These are phyloP conservation scores for Boletus vermiculosoides DNA, from an alignment of 768 basidiomycete species.

Conservation along the genomic window DNA sequence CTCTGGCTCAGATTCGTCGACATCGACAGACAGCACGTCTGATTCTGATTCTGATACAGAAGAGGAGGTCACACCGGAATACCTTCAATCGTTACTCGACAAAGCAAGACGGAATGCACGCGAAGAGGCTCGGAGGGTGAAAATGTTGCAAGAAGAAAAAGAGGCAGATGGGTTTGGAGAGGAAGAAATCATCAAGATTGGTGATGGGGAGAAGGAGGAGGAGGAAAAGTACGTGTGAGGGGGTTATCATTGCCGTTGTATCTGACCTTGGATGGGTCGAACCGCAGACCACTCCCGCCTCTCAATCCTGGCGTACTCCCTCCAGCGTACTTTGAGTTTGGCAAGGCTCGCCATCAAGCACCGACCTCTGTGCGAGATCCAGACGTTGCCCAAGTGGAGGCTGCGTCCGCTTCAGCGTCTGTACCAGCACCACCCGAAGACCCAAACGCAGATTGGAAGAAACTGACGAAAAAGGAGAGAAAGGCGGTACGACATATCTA, in stretches of 20 bases:
- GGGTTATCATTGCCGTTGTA: background rate
- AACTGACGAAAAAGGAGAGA: conserved; percentile 67
- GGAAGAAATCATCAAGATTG: conserved; percentile 53
- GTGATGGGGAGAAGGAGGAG: conserved; percentile 31
- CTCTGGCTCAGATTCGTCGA: conserved; percentile 27
- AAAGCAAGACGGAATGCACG: conserved; percentile 55
- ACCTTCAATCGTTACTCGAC: conserved; percentile 61
- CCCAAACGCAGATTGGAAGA: conserved; percentile 61
- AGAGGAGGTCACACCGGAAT: conserved; percentile 53
- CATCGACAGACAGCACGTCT: conserved; percentile 34
- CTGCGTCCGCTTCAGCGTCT: conserved; percentile 46
- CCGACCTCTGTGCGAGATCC: conserved; percentile 57
- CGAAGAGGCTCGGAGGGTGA: conserved; percentile 29
- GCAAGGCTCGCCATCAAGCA: conserved; percentile 40
- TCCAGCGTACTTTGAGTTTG: conserved; percentile 59
- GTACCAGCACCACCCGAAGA: conserved; percentile 62
- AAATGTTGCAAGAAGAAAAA: conserved; percentile 25
- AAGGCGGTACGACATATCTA: conserved; percentile 54
- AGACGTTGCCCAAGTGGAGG: conserved; percentile 53
- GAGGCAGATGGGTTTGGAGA: conserved; percentile 40
- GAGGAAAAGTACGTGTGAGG: conserved; percentile 33
- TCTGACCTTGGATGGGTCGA: conserved; percentile 1
- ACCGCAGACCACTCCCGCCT: conserved; percentile 52
- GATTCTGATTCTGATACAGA: conserved; percentile 38
- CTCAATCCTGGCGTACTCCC: conserved; percentile 69